Base-by-base conservation (phyloP, 257 asterid species). In the Penstemon newberryi region DNA sequence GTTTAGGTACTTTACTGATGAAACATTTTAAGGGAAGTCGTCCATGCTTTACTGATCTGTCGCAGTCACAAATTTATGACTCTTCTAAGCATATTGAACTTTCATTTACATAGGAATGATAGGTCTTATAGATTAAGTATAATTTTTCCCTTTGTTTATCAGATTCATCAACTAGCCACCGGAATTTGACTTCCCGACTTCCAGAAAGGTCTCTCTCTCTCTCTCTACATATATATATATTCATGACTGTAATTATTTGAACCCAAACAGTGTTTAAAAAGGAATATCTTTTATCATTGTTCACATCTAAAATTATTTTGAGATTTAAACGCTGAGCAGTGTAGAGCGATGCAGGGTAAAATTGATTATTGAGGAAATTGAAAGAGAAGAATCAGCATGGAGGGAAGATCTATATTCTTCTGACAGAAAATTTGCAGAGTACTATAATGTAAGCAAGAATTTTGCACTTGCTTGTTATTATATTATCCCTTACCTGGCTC, bases 391-490 rank as follows among this genome's bases (percentile, higher is more conserved):
- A 87, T 80, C 84, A 50, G 86, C 89, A 57, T 88, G 92, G 96
- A 76, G 97, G 72, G 96, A 93, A 63, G 99, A 93, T 70, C 74
- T 93, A 19, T 93, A 93, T 83, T 91, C 96, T 25, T 89, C 96
- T 3, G 97, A 94, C 79, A 85, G 99, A 84, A 90, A 89, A 86
- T 90, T 93, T 83, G 92, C 96, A 0, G 99, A 93, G 75, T 94
- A 94, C 74, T 94, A 94, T 78, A 90, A 85, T 64, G 99, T 94
- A 75, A 77, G 89, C 61, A 36, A 57, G 56, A 64, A 39, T 19
- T 42, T 67, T 8, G 11, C 57, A 41, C 43, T 56, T 65, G 45
- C 43, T 61, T 71, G 7, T 11, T 56, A 71, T 56, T 74, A 37
- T 61, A 9, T 65, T 50, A 44, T 37, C 54, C 55, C 57, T 72